Conservation (phyloP, 495 filamentous ascomycete genomes). For the Neurospora tetraspora region DNA sequence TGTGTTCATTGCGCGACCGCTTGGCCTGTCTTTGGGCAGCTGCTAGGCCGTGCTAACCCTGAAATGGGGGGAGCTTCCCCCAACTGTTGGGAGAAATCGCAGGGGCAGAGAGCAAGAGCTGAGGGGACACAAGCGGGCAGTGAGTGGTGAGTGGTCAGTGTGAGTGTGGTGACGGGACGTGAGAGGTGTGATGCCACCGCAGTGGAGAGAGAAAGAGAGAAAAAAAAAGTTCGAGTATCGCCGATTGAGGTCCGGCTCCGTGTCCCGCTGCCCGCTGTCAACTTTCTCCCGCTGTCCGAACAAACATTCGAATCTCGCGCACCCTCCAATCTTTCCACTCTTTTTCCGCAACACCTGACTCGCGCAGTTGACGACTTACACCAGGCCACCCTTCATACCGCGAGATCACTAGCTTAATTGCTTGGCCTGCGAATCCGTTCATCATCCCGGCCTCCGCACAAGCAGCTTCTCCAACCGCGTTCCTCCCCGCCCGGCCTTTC, state of each 20-base stretch:
- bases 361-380: not conserved
- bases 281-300: no score
- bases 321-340: not conserved
- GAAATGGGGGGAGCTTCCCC: not conserved
- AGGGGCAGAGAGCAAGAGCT: not conserved
- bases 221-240: conserved; percentile 17
- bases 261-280: not conserved
- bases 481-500: not conserved
- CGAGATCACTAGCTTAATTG: not conserved
- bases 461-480: not conserved
- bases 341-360: not conserved
- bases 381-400: not conserved
- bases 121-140: not conserved
- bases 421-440: not conserved
- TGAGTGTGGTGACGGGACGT: no score
- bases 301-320: not conserved
- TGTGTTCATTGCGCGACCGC: not conserved
- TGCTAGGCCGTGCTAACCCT: not conserved
- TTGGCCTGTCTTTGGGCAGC: not conserved
- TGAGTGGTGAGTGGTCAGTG: not conserved
- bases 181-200: no score
- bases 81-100: not conserved
- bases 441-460: not conserved
- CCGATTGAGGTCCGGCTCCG: conserved; percentile 23
- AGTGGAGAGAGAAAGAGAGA: not conserved